These are phyloP conservation scores for Tolypocladium paradoxum DNA, from an alignment of 2,329 filamentous ascomycete species.

Conservation along the genomic window DNA sequence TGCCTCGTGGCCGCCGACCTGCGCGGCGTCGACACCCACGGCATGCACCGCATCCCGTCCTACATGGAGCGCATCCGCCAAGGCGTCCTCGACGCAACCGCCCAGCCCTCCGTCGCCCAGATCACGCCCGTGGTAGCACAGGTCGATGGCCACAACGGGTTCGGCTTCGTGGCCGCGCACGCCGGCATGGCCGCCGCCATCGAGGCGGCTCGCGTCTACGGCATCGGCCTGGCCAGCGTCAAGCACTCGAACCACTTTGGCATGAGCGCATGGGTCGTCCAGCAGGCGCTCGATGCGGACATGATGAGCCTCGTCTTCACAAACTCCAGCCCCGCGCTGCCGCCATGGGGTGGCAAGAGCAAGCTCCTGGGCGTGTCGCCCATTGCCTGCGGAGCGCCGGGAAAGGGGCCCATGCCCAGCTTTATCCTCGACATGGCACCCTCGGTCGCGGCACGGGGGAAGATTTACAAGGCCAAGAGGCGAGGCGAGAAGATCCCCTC, in stretches of 20 bases:
- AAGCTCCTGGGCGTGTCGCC: conserved; percentile 67
- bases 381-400: conserved; percentile 66
- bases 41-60: conserved; percentile 63
- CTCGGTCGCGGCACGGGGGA: conserved; percentile 57
- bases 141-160: conserved; percentile 58
- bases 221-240: conserved; percentile 67
- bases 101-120: conserved; percentile 46
- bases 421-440: conserved; percentile 74
- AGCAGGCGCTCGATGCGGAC: conserved; percentile 61
- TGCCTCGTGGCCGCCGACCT: conserved; percentile 67
- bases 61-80: conserved; percentile 65
- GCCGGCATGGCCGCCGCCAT: conserved; percentile 57
- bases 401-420: conserved; percentile 32
- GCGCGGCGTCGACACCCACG: conserved; percentile 70
- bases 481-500: conserved; percentile 58
- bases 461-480: conserved; percentile 59
- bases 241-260: conserved; percentile 75
- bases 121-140: conserved; percentile 62
- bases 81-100: conserved; percentile 53
- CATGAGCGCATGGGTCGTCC: conserved; percentile 73
- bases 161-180: conserved; percentile 63
- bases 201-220: conserved; percentile 50
- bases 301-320: conserved; percentile 65
- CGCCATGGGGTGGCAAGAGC: conserved; percentile 56
- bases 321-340: conserved; percentile 61